These are phyloP conservation scores for Cladosporium phlei DNA, from an alignment of 2,329 filamentous ascomycete species.

Conservation along the genomic window DNA sequence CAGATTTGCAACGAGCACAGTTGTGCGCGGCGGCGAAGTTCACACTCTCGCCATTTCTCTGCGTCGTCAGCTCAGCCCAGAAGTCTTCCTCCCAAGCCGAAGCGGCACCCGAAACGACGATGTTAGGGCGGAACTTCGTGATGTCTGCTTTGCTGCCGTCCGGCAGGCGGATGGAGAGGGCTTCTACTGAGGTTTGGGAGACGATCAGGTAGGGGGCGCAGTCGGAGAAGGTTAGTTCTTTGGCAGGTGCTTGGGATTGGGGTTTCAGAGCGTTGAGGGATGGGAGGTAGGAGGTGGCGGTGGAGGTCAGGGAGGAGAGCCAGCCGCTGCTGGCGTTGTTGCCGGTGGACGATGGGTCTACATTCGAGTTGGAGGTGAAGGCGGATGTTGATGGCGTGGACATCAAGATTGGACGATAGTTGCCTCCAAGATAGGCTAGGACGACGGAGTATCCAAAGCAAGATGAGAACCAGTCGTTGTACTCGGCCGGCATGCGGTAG, in stretches of 20 bases:
- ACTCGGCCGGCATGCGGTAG: constrained; percentile 39
- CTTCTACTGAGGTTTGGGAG: constrained; percentile 63
- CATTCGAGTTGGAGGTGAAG: no score
- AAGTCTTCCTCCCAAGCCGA: constrained; percentile 44
- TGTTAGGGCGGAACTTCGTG: constrained; percentile 45
- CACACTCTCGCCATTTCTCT: not conserved
- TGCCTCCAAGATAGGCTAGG: constrained; percentile 40
- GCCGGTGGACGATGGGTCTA: not conserved
- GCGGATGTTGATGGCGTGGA: constrained; percentile 18
- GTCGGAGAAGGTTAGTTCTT: constrained; percentile 63
- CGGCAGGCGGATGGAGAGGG: constrained; percentile 50
- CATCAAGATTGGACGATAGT: constrained; percentile 39
- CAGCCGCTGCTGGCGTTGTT: constrained; percentile 22
- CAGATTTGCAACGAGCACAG: constrained; percentile 42
- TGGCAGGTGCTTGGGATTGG: constrained; percentile 6
- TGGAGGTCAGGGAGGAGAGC: constrained; percentile 29
- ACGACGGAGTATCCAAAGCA: constrained; percentile 42
- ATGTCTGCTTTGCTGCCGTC: constrained; percentile 39
- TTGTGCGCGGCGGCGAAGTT: constrained; percentile 34
- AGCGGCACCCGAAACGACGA: constrained; percentile 39
- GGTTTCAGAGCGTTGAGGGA: constrained; percentile 14
- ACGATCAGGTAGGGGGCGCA: constrained; percentile 70
- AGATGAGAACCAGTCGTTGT: constrained; percentile 40
- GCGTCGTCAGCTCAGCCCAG: constrained; percentile 33
- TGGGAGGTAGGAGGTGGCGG: constrained; percentile 20